These are phyloP conservation scores for Capronia coronata DNA, from an alignment of 2,329 filamentous ascomycete species.

Conservation along the genomic window DNA sequence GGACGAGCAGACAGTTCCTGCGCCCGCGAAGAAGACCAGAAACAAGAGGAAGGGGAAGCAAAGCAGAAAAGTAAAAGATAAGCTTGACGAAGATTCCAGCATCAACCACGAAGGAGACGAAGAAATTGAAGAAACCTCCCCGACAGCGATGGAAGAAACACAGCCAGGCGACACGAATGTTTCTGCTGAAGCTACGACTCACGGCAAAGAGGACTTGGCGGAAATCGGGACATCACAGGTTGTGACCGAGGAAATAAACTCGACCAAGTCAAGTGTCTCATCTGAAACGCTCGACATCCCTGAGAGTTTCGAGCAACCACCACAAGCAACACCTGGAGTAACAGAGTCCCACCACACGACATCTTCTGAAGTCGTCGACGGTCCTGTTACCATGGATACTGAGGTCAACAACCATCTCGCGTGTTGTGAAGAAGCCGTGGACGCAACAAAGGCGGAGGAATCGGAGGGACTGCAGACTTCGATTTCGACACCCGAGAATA, in stretches of 20 bases:
- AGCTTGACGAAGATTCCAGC: not conserved
- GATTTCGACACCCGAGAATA: not conserved
- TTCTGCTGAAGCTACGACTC: not conserved
- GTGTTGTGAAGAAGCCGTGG: not conserved
- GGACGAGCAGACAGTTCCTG: slow-evolving; percentile 6
- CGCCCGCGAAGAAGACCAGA: slow-evolving; percentile 12
- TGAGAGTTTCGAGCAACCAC: not conserved
- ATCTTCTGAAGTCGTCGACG: not conserved
- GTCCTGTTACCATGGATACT: not conserved
- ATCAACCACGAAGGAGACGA: not conserved
- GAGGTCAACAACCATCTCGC: not conserved
- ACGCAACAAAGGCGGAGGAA: not conserved
- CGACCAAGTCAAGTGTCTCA: not conserved
- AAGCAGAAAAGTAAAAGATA: slow-evolving; percentile 6
- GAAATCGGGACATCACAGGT: not conserved
- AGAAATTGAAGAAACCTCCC: not conserved
- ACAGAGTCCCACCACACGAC: not conserved
- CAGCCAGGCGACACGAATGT: not conserved
- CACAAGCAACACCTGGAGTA: not conserved
- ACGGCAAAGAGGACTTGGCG: not conserved
- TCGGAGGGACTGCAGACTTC: not conserved
- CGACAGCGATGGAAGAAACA: not conserved
- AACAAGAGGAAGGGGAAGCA: slow-evolving; percentile 13
- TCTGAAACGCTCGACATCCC: not conserved
- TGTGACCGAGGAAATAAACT: not conserved